A percentile compares a stretch with the other conserved stretches of the same genome.
Evolutionary conservation across 2,329 filamentous ascomycete genomes (phyloP).

Genomic region (Fusarium luffae): DNA sequence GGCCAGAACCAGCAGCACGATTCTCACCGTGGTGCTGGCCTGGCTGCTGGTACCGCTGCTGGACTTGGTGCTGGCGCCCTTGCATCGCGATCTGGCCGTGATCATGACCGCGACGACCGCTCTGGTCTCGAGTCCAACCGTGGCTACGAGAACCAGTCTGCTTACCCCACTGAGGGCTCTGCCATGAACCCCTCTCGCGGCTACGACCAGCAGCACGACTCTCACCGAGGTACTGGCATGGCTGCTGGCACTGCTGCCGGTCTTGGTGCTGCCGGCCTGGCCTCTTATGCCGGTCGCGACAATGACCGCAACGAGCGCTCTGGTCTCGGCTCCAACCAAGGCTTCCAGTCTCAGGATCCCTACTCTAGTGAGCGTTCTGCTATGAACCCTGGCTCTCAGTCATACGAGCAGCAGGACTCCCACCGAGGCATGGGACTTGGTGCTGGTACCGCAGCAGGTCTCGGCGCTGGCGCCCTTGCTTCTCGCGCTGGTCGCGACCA

Average conservation of each 20-base stretch:
- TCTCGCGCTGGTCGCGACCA: not conserved
- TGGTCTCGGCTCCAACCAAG: not conserved
- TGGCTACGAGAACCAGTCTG: not conserved
- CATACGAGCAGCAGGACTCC: slow-evolving; percentile 4
- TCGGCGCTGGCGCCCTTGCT: not conserved
- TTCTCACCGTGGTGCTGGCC: not conserved
- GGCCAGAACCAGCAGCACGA: slow-evolving; percentile 15
- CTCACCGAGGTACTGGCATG: not conserved
- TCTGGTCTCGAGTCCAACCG: not conserved
- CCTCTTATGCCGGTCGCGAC: not conserved
- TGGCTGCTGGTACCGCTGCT: not conserved
- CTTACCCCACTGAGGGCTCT: not conserved
- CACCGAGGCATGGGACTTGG: not conserved
- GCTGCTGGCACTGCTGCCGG: slow-evolving; percentile 3
- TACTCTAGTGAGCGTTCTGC: not conserved
- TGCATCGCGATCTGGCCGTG: not conserved
- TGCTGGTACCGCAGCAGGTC: not conserved
- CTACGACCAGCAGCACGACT: slow-evolving; percentile 4
- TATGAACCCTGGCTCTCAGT: not conserved
- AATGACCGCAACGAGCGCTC: not conserved
- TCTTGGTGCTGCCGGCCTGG: not conserved
- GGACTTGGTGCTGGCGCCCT: not conserved
- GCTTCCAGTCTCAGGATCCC: not conserved
- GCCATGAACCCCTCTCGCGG: not conserved
- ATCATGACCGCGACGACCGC: not conserved